Evolutionary conservation across 1,139 yeast genomes (phyloP).

Genomic region (Hyphopichia burtonii): DNA sequence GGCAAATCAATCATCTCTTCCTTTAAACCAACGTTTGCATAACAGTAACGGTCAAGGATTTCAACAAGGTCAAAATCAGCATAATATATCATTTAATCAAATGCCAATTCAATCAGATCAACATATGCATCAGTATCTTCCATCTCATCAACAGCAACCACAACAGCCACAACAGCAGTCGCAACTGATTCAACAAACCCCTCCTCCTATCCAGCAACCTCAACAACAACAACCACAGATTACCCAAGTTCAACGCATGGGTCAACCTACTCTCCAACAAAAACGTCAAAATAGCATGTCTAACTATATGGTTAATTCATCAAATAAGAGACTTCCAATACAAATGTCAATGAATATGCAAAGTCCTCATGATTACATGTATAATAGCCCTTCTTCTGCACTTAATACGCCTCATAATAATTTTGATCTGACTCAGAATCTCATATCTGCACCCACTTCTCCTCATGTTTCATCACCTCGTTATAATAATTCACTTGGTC

Average conservation of each 20-base stretch:
- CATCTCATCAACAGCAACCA: neutral
- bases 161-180: neutral
- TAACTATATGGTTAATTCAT: constrained; percentile 30
- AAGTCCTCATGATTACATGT: constrained; percentile 10
- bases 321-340: constrained; percentile 35
- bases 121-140: neutral
- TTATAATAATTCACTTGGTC: constrained; percentile 6
- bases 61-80: neutral
- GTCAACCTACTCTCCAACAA: constrained; percentile 22
- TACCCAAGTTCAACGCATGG: neutral
- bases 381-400: neutral
- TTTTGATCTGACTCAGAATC: constrained; percentile 4
- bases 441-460: constrained; percentile 6
- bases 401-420: constrained; percentile 4
- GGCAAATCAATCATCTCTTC: neutral
- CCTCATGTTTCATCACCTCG: constrained; percentile 10
- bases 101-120: neutral
- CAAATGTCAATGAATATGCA: constrained; percentile 20
- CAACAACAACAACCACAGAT: neutral
- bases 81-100: neutral
- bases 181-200: neutral
- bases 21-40: neutral
- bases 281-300: constrained; percentile 44
- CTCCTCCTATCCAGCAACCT: neutral
- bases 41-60: neutral